Evolutionary conservation across 495 filamentous ascomycete genomes (phyloP).

Genomic region (Penicillium chermesinum): DNA sequence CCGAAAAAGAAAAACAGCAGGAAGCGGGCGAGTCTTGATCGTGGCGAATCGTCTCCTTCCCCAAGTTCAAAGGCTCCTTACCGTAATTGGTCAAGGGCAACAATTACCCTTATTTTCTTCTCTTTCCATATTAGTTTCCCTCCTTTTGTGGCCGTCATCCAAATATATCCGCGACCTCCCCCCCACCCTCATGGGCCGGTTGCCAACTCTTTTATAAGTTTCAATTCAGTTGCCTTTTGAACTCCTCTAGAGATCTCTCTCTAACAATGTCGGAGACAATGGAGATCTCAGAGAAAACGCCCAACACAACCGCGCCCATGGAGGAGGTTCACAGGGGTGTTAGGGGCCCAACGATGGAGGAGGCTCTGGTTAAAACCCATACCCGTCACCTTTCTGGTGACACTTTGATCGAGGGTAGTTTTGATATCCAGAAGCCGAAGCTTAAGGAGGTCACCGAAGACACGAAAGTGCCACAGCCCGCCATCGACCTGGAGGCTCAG

Average conservation of each 20-base stretch:
- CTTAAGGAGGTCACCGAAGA: slow-evolving; percentile 24
- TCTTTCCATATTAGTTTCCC: not conserved
- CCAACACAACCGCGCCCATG: slow-evolving; percentile 17
- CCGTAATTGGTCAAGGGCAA: not conserved
- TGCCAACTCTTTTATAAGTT: slow-evolving; percentile 10
- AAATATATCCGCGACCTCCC: not conserved
- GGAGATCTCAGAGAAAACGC: slow-evolving; percentile 23
- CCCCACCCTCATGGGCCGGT: slow-evolving; percentile 9
- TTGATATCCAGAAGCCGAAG: slow-evolving; percentile 16
- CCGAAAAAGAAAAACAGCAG: too few relatives aligned
- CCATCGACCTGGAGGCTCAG: slow-evolving; percentile 39
- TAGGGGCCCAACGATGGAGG: not conserved
- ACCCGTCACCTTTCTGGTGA: not conserved
- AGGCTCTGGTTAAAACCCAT: not conserved
- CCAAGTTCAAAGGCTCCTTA: not conserved
- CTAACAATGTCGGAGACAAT: slow-evolving; percentile 12
- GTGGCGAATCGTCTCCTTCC: not conserved
- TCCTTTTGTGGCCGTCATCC: not conserved
- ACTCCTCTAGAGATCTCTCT: slow-evolving; percentile 3
- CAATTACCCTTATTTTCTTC: not conserved
- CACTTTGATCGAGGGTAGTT: slow-evolving; percentile 23
- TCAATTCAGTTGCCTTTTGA: slow-evolving; percentile 20
- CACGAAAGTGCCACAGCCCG: not conserved
- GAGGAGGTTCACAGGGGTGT: not conserved
- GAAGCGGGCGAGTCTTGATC: not conserved